phyloP scores from a whole-genome alignment of 1,284 basidiomycete genomes.

The Ceratobasidium sp. region DNA sequence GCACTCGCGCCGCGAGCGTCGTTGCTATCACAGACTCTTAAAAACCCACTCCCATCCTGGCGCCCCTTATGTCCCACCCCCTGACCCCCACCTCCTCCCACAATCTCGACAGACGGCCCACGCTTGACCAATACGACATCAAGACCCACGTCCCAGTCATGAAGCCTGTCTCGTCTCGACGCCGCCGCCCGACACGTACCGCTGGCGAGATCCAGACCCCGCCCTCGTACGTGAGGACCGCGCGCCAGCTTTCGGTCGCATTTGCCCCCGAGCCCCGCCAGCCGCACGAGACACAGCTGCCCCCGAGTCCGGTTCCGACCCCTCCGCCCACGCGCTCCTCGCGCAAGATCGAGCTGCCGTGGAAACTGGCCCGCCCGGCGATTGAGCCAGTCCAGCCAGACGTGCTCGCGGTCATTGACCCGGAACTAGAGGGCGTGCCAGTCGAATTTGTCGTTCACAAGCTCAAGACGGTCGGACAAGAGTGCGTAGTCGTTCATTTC shows the following conservation, averaged over 20 bases:
- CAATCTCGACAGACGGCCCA: slow-evolving; percentile 10
- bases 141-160: not conserved
- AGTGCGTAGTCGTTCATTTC: slow-evolving; percentile 14
- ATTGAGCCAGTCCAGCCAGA: slow-evolving; percentile 16
- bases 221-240: slow-evolving; percentile 12
- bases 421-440: slow-evolving; percentile 32
- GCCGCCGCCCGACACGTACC: not conserved
- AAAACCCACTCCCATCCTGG: not conserved
- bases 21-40: not conserved
- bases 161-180: slow-evolving; percentile 14
- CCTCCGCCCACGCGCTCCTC: not conserved
- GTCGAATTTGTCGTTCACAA: slow-evolving; percentile 44
- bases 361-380: slow-evolving; percentile 30
- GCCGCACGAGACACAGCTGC: not conserved
- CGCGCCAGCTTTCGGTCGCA: slow-evolving; percentile 18
- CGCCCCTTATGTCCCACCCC: slow-evolving; percentile 11
- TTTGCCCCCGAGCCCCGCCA: slow-evolving; percentile 6
- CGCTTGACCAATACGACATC: not conserved
- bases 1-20: slow-evolving; percentile 35
- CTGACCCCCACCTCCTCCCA: not conserved
- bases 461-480: slow-evolving; percentile 36
- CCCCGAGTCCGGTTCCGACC: slow-evolving; percentile 4
- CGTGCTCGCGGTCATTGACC: slow-evolving; percentile 27
- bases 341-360: slow-evolving; percentile 39
- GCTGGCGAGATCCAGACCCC: slow-evolving; percentile 31